Conservation (phyloP, 164 flowering plant species). For the Nymphaea thermarum region DNA sequence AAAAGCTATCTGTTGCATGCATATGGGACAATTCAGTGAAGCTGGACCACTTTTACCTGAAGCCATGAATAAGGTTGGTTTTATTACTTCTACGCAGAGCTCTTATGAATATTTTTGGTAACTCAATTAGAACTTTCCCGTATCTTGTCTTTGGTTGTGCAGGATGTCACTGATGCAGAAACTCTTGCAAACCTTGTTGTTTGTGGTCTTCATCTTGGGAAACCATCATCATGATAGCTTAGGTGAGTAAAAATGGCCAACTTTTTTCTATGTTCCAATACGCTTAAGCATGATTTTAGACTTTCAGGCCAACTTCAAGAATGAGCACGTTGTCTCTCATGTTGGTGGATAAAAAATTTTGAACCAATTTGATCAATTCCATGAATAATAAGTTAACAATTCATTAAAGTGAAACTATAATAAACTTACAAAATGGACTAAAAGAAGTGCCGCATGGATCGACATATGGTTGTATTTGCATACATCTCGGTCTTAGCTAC, state of each 20-base stretch:
- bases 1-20: slow-evolving; percentile 95
- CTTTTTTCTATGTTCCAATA: too few relatives aligned
- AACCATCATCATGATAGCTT: slow-evolving; percentile 70
- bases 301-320: too few relatives aligned
- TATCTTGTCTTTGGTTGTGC: slow-evolving; percentile 7
- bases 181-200: slow-evolving; percentile 85
- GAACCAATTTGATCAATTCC: too few relatives aligned
- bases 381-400: too few relatives aligned
- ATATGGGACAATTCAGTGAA: slow-evolving; percentile 91
- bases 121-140: not conserved
- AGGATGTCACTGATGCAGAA: slow-evolving; percentile 99
- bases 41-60: slow-evolving; percentile 81
- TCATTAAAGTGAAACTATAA: too few relatives aligned
- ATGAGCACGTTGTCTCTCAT: too few relatives aligned
- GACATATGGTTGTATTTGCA: too few relatives aligned
- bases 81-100: not conserved
- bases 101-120: not conserved
- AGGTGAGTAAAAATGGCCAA: slow-evolving; percentile 27
- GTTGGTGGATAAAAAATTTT: too few relatives aligned
- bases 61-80: slow-evolving; percentile 79
- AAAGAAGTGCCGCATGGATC: too few relatives aligned
- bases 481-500: too few relatives aligned
- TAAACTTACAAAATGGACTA: too few relatives aligned
- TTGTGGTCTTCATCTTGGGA: slow-evolving; percentile 88
- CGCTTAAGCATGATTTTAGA: too few relatives aligned